phyloP scores from a whole-genome alignment of 2,329 filamentous ascomycete genomes.

The Botrytis deweyae region DNA sequence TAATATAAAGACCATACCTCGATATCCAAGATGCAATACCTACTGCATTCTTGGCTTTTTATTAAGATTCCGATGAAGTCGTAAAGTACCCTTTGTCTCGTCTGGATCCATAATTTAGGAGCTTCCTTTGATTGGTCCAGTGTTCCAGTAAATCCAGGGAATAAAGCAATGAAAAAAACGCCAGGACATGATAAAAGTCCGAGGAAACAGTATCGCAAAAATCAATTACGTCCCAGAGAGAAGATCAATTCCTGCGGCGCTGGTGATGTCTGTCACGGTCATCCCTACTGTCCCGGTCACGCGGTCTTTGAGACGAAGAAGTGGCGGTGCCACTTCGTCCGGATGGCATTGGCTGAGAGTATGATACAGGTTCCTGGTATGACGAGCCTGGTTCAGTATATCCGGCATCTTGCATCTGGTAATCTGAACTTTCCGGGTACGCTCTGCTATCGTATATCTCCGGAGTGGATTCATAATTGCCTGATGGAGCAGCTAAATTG shows the following conservation, averaged over 20 bases:
- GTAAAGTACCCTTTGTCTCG: slow-evolving; percentile 29
- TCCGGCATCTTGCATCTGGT: slow-evolving; percentile 23
- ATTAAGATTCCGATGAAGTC: slow-evolving; percentile 27
- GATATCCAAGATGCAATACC: slow-evolving; percentile 28
- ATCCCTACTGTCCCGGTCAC: slow-evolving; percentile 35
- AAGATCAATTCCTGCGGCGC: slow-evolving; percentile 30
- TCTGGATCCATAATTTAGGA: slow-evolving; percentile 32
- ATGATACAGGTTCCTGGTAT: slow-evolving; percentile 31
- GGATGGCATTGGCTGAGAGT: slow-evolving; percentile 31
- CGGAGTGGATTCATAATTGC: slow-evolving; percentile 27
- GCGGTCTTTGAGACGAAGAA: slow-evolving; percentile 28
- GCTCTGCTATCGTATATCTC: slow-evolving; percentile 29
- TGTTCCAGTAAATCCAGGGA: slow-evolving; percentile 29
- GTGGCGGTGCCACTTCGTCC: slow-evolving; percentile 33
- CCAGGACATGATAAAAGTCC: slow-evolving; percentile 34
- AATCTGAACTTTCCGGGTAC: slow-evolving; percentile 29
- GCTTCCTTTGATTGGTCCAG: slow-evolving; percentile 27
- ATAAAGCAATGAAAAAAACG: slow-evolving; percentile 34
- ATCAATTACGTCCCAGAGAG: slow-evolving; percentile 28
- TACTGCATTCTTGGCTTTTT: slow-evolving; percentile 30
- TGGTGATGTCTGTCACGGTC: slow-evolving; percentile 33
- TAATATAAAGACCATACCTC: slow-evolving; percentile 27
- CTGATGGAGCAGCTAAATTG: slow-evolving; percentile 36
- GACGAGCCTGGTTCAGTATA: slow-evolving; percentile 25
- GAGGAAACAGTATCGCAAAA: slow-evolving; percentile 25